Evolutionary conservation across 331 rosid genomes (phyloP).

Genomic region (Stylosanthes scabra): DNA sequence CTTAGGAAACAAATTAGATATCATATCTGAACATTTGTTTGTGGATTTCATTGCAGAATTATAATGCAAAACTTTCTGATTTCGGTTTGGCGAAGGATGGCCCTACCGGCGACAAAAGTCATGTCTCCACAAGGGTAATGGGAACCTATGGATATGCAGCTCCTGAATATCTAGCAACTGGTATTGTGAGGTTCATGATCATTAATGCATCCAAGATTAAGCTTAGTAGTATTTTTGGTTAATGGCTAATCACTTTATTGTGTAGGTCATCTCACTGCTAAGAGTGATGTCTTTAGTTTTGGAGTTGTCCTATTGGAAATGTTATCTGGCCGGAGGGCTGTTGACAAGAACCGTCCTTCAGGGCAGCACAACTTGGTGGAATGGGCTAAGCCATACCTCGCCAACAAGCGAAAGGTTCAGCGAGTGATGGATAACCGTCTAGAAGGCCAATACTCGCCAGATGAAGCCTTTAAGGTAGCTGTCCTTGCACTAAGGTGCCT

Average conservation of each 20-base stretch:
- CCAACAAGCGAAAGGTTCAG: conserved; percentile 65
- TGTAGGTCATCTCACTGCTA: conserved; percentile 74
- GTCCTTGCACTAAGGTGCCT: conserved; percentile 69
- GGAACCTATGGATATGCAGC: conserved; percentile 93
- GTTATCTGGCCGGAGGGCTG: conserved; percentile 77
- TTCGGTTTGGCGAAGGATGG: conserved; percentile 85
- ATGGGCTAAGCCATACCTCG: conserved; percentile 82
- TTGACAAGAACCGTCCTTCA: conserved; percentile 74
- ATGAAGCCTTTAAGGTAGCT: conserved; percentile 66
- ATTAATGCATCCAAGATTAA: background rate
- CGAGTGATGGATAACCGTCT: conserved; percentile 78
- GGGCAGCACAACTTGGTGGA: conserved; percentile 82
- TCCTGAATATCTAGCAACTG: conserved; percentile 84
- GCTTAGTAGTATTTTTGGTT: background rate
- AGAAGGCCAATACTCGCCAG: conserved; percentile 79
- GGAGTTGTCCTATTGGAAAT: conserved; percentile 89
- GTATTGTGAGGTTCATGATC: conserved; percentile 45
- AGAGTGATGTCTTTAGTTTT: conserved; percentile 81
- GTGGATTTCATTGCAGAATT: conserved; percentile 57
- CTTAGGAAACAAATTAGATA: background rate
- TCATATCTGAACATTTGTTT: conserved; percentile 34
- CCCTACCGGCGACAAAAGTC: conserved; percentile 72
- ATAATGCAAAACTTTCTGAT: conserved; percentile 86
- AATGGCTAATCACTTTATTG: background rate
- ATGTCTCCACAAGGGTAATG: conserved; percentile 69